These are phyloP conservation scores for Stagonosporopsis tanaceti DNA, from an alignment of 2,329 filamentous ascomycete genomes.

Conservation along the genomic window DNA sequence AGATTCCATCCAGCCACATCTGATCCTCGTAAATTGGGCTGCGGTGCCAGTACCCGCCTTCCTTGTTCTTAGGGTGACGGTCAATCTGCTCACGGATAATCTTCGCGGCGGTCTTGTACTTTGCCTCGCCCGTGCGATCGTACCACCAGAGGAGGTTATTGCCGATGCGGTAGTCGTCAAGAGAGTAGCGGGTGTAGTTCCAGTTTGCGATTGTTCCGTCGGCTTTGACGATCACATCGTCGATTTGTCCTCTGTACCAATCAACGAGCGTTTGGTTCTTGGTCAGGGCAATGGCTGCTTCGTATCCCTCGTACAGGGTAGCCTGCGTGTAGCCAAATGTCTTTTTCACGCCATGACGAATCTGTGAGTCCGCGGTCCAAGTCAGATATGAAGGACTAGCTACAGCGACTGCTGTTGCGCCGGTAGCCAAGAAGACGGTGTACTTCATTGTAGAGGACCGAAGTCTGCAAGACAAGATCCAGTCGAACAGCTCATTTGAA, in stretches of 20 bases:
- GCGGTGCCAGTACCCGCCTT: slow-evolving; percentile 62
- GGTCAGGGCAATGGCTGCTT: slow-evolving; percentile 54
- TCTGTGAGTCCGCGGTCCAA: slow-evolving; percentile 9
- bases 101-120: slow-evolving; percentile 57
- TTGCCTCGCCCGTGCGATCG: slow-evolving; percentile 42
- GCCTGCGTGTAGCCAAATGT: slow-evolving; percentile 15
- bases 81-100: slow-evolving; percentile 55
- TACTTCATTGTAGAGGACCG: slow-evolving; percentile 2
- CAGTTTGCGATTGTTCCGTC: slow-evolving; percentile 57
- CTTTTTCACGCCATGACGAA: slow-evolving; percentile 7
- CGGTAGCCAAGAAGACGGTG: slow-evolving; percentile 1
- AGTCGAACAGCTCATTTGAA: background rate
- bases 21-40: slow-evolving; percentile 56
- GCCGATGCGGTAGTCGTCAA: slow-evolving; percentile 59
- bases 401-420: slow-evolving; percentile 10
- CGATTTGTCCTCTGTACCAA: slow-evolving; percentile 55
- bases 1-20: slow-evolving; percentile 64
- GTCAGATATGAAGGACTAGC: slow-evolving; percentile 9
- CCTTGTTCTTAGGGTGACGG: slow-evolving; percentile 55
- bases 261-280: slow-evolving; percentile 53
- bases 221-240: slow-evolving; percentile 48
- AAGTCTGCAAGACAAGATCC: background rate
- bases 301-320: slow-evolving; percentile 52
- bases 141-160: slow-evolving; percentile 57
- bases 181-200: slow-evolving; percentile 55